These are phyloP conservation scores for Phyllosticta citriasiana DNA, from an alignment of 2,329 filamentous ascomycete species.

Conservation along the genomic window DNA sequence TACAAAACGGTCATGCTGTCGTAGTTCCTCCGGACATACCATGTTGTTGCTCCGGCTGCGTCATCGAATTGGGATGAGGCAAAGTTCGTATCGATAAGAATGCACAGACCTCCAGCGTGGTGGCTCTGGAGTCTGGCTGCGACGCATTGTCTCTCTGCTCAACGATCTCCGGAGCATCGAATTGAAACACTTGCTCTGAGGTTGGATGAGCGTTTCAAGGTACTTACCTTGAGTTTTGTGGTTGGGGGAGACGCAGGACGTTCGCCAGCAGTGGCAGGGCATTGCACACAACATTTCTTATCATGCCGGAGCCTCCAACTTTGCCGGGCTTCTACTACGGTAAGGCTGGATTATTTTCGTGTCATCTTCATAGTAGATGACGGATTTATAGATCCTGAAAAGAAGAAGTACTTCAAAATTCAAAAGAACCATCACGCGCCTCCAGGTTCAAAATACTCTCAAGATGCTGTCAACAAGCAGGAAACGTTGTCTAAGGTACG, in stretches of 20 bases:
- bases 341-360: conserved; percentile 10
- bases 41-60: background rate
- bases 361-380: background rate
- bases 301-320: conserved; percentile 11
- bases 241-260: background rate
- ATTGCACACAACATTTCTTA: background rate
- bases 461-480: conserved; percentile 27
- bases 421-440: conserved; percentile 28
- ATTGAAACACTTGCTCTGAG: background rate
- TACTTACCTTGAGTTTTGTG: background rate
- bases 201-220: background rate
- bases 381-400: conserved; percentile 28
- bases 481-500: background rate
- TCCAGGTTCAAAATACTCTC: conserved; percentile 29
- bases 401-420: conserved; percentile 42
- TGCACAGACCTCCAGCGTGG: background rate
- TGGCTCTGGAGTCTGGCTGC: background rate
- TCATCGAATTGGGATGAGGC: background rate
- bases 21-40: background rate
- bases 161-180: background rate
- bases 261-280: background rate
- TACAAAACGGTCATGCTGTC: background rate
- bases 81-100: background rate
- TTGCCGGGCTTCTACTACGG: conserved; percentile 42
- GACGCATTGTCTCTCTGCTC: background rate